These are phyloP conservation scores for Pugionium cornutum DNA, from an alignment of 345 rosid genomes.

Conservation along the genomic window DNA sequence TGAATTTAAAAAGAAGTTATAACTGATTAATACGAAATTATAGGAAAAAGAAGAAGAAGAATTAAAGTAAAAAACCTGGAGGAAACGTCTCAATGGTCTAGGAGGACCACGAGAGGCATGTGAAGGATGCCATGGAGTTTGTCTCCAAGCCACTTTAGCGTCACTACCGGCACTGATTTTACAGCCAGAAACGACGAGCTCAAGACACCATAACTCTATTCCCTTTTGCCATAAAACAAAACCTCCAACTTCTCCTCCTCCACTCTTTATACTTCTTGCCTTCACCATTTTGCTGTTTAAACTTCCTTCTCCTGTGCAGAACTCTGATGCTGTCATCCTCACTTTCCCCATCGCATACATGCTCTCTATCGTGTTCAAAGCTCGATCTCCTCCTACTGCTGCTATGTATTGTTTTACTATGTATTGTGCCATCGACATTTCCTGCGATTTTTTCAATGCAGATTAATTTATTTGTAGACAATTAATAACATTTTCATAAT, in stretches of 20 bases:
- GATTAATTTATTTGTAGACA: background rate
- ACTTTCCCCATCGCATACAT: slow-evolving; percentile 97
- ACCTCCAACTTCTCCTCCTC: slow-evolving; percentile 65
- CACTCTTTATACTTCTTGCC: slow-evolving; percentile 48
- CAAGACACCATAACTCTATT: slow-evolving; percentile 84
- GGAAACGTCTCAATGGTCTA: slow-evolving; percentile 75
- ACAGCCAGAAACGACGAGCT: slow-evolving; percentile 72
- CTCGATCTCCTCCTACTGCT: slow-evolving; percentile 83
- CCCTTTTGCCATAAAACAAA: slow-evolving; percentile 73
- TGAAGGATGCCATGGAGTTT: slow-evolving; percentile 92
- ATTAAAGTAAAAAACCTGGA: slow-evolving; percentile 53
- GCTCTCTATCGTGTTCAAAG: slow-evolving; percentile 60
- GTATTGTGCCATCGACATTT: slow-evolving; percentile 86
- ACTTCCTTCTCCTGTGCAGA: slow-evolving; percentile 65
- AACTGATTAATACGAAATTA: background rate
- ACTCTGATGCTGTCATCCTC: slow-evolving; percentile 82
- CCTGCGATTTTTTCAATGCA: slow-evolving; percentile 42
- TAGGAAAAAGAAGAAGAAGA: background rate
- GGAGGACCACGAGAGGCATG: slow-evolving; percentile 92
- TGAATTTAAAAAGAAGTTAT: background rate
- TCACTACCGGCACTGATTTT: slow-evolving; percentile 93
- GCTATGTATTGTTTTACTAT: slow-evolving; percentile 91
- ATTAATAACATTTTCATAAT: too few relatives aligned
- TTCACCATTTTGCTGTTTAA: slow-evolving; percentile 48
- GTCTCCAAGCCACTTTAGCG: slow-evolving; percentile 86